phyloP scores from a whole-genome alignment of 129 eudicot genomes.

The Apium graveolens region DNA sequence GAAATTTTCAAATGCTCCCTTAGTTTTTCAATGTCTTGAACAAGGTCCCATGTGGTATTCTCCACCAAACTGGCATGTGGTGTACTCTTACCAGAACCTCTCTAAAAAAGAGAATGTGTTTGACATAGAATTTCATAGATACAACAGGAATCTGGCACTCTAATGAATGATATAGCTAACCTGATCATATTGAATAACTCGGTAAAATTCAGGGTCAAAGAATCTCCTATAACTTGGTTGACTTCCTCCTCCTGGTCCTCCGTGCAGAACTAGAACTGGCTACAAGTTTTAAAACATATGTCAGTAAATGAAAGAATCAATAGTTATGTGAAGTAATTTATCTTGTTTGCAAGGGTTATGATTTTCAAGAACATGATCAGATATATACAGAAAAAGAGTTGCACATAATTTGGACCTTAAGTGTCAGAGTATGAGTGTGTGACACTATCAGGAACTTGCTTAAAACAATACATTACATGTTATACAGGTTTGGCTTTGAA shows the following conservation, averaged over 20 bases:
- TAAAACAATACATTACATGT: not conserved
- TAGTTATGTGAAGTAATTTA: not conserved
- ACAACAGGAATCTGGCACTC: not conserved
- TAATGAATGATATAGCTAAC: conserved; percentile 27
- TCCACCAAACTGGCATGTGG: conserved; percentile 97
- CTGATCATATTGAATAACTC: conserved; percentile 89
- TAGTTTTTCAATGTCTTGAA: conserved; percentile 76
- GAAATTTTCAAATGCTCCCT: conserved; percentile 78
- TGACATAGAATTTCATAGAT: conserved; percentile 8
- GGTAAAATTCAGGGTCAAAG: conserved; percentile 87
- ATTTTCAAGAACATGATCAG: not conserved
- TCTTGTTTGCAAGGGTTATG: not conserved
- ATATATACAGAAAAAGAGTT: not conserved
- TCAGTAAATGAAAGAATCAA: conserved; percentile 1
- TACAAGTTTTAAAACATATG: conserved; percentile 29
- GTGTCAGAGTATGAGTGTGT: not conserved
- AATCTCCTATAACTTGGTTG: conserved; percentile 84
- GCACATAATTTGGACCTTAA: not conserved
- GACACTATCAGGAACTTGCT: not conserved
- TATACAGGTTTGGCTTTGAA: not conserved
- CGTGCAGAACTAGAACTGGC: conserved; percentile 96
- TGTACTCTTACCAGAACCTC: conserved; percentile 96
- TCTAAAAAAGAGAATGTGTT: conserved; percentile 26
- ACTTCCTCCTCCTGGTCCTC: conserved; percentile 99
- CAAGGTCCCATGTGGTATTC: conserved; percentile 92